Evolutionary conservation across 176 grass and related monocot species (phyloP).

Genomic region (Panicum miliaceum): DNA sequence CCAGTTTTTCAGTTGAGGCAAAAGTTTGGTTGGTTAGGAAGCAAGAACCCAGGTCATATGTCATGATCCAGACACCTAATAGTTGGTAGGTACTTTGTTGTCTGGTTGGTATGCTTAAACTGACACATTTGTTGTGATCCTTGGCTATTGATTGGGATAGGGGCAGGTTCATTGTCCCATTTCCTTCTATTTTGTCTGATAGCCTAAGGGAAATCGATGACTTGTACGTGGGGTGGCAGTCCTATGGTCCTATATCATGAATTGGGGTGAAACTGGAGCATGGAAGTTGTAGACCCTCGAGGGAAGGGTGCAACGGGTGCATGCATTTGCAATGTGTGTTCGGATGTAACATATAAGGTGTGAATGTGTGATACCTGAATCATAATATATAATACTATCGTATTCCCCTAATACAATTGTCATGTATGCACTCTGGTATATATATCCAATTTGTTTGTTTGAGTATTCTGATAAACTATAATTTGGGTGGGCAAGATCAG

Average conservation of each 20-base stretch:
- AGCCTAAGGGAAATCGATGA: neutral
- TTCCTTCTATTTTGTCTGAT: slow-evolving; percentile 35
- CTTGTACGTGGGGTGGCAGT: neutral
- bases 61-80: slow-evolving; percentile 54
- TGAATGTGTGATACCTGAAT: neutral
- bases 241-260: neutral
- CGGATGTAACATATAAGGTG: neutral
- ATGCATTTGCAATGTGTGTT: neutral
- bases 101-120: slow-evolving; percentile 47
- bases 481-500: neutral
- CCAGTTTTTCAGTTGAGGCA: slow-evolving; percentile 2
- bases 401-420: neutral
- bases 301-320: neutral
- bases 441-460: slow-evolving; percentile 14
- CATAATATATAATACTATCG: slow-evolving; percentile 7
- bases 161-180: slow-evolving; percentile 1
- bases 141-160: slow-evolving; percentile 2
- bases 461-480: neutral
- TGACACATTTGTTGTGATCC: slow-evolving; percentile 28
- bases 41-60: slow-evolving; percentile 44
- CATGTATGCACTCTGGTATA: neutral
- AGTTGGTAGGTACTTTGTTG: slow-evolving; percentile 49
- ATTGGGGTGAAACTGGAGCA: neutral
- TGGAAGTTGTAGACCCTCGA: neutral
- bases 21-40: slow-evolving; percentile 40